Evolutionary conservation across 345 rosid species (phyloP), one percentile per base, ranked within the genome.

Genomic region (Lumnitzera racemosa): DNA sequence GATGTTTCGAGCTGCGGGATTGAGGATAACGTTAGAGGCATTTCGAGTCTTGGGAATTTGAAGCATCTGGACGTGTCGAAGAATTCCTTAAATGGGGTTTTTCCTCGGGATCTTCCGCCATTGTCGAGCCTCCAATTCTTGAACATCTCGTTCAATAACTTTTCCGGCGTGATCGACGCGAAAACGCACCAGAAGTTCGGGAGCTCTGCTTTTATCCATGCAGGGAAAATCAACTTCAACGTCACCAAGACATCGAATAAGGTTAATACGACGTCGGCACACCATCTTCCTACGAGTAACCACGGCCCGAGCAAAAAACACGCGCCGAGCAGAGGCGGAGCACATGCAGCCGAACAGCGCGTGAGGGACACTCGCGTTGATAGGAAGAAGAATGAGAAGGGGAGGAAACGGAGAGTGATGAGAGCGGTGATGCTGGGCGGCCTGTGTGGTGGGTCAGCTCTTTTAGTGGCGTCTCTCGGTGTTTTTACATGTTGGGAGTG

Each of bases 101-200:
- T 92, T 66, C 98, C 98, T 48, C 68, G 67, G 3, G 96, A 92
- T 74, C 89, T 92, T 52, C 98, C 96, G 5, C 73, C 76, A 11
- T 56, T 87, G 5, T 50, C 66, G 61, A 66, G 67, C 64, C 82
- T 87, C 64, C 58, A 6, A 55, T 82, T 76, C 70, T 62, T 92
- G 41, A 92, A 92, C 68, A 43, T 92, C 67, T 92, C 98, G 2
- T 12, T 72, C 24, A 92, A 92, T 74, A 63, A 79, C 69, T 87
- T 92, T 69, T 74, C 81, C 58, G 96, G 91, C 55, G 63, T 57
- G 11, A 76, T 84, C 24, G 63, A 69, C 4, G 55, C 46, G n/a
- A 81, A 75, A 31, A 64, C 71, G 56, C 62, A 60, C 56, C 61
- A 63, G 3, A 83, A 80, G 64, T 89, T 87, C 61, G 96, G 98